These are phyloP conservation scores for Pterocarpus macrocarpus DNA, from an alignment of 306 rosid genomes.

Conservation along the genomic window DNA sequence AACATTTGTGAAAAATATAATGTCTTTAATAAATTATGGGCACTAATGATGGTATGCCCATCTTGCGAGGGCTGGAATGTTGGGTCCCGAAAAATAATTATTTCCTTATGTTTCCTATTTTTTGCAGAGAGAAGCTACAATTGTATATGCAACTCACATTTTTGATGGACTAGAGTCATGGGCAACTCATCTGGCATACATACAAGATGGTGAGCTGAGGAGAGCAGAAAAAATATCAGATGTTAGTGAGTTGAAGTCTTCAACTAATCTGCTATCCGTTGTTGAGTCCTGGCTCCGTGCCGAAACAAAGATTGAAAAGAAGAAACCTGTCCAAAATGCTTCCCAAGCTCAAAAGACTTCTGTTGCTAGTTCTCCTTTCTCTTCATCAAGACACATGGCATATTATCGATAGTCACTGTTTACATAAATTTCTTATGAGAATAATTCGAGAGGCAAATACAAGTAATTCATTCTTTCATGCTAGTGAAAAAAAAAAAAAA, in stretches of 20 bases:
- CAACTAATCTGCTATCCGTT: slow-evolving; percentile 81
- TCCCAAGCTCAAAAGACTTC: slow-evolving; percentile 57
- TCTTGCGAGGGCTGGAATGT: slow-evolving; percentile 36
- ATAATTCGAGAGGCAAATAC: slow-evolving; percentile 33
- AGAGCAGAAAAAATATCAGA: slow-evolving; percentile 79
- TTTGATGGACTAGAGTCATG: slow-evolving; percentile 98
- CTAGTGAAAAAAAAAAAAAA: background rate
- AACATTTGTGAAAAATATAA: slow-evolving; percentile 13
- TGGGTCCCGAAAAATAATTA: slow-evolving; percentile 26
- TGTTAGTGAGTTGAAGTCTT: slow-evolving; percentile 75
- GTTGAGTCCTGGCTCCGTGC: slow-evolving; percentile 96
- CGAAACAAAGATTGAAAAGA: slow-evolving; percentile 76
- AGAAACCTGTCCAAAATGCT: slow-evolving; percentile 58
- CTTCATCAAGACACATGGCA: slow-evolving; percentile 88
- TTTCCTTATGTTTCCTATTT: slow-evolving; percentile 20
- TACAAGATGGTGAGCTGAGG: slow-evolving; percentile 88
- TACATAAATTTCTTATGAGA: slow-evolving; percentile 24
- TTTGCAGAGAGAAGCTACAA: slow-evolving; percentile 82
- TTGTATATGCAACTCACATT: slow-evolving; percentile 96
- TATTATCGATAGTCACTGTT: slow-evolving; percentile 69
- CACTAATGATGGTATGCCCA: slow-evolving; percentile 36
- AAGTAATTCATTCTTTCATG: slow-evolving; percentile 31
- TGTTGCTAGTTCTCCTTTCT: slow-evolving; percentile 62
- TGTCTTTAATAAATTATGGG: slow-evolving; percentile 13
- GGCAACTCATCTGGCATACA: slow-evolving; percentile 96